phyloP scores from a whole-genome alignment of 257 asterid genomes.

The Primulina huaijiensis region DNA sequence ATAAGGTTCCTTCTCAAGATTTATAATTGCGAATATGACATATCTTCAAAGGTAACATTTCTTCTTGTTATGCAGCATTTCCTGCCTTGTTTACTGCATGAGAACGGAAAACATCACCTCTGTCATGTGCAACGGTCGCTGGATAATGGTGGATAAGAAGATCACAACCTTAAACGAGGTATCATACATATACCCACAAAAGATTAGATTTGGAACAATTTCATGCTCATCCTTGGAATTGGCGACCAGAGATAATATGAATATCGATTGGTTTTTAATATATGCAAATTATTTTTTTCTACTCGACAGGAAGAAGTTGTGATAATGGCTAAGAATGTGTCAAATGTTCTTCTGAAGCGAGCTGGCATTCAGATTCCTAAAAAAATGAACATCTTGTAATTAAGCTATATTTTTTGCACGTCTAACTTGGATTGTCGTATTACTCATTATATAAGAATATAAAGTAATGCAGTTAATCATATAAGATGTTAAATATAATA shows the following conservation, averaged over 20 bases:
- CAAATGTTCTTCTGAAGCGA: conserved; percentile 50
- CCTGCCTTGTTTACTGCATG: conserved; percentile 78
- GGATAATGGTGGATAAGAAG: conserved; percentile 69
- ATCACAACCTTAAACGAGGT: conserved; percentile 63
- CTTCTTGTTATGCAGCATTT: conserved; percentile 57
- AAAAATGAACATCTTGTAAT: conserved; percentile 49
- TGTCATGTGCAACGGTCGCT: conserved; percentile 68
- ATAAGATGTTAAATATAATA: not conserved
- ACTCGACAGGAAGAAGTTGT: conserved; percentile 44
- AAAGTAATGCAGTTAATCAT: not conserved
- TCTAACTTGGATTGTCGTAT: not conserved
- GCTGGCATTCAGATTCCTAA: conserved; percentile 55
- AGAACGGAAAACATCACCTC: conserved; percentile 67
- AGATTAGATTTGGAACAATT: not conserved
- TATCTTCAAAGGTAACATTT: not conserved
- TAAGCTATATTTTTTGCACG: too few relatives aligned
- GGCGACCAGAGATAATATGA: not conserved
- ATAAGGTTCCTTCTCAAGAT: too few relatives aligned
- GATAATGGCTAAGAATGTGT: conserved; percentile 48
- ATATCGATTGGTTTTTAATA: not conserved
- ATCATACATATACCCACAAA: not conserved
- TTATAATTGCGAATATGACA: too few relatives aligned
- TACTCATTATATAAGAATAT: too few relatives aligned
- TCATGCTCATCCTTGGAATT: not conserved
- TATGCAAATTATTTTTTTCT: not conserved